Evolutionary conservation across 495 filamentous ascomycete species (phyloP).

Genomic region (Aspergillus cavernicola): DNA sequence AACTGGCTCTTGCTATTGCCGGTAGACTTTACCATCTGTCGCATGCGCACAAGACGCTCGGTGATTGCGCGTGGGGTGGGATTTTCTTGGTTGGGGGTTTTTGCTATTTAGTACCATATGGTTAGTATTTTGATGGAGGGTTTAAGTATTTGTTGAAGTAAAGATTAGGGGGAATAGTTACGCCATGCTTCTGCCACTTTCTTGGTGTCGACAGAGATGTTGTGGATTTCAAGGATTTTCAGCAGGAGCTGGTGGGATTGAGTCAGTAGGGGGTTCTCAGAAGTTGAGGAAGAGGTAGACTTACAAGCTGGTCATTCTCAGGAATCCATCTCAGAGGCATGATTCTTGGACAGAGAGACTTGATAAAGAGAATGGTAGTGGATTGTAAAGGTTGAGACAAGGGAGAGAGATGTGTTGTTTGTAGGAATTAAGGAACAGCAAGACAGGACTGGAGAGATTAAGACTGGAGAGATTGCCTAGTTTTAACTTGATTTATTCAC

Average conservation of each 20-base stretch:
- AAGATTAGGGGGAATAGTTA: constrained; percentile 26
- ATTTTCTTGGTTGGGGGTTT: constrained; percentile 16
- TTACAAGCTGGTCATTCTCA: constrained; percentile 39
- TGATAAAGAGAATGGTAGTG: not conserved
- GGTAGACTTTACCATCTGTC: constrained; percentile 19
- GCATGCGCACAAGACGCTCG: constrained; percentile 45
- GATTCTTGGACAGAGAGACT: not conserved
- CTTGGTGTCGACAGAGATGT: constrained; percentile 35
- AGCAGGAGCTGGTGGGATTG: constrained; percentile 38
- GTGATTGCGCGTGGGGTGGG: constrained; percentile 48
- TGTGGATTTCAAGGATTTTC: constrained; percentile 45
- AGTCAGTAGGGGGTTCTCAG: not conserved
- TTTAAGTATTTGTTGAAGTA: not conserved
- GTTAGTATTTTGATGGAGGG: not conserved
- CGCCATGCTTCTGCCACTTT: constrained; percentile 43
- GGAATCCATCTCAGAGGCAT: constrained; percentile 45
- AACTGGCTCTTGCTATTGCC: constrained; percentile 12
- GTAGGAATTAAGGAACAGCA: no score
- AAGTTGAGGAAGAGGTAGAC: not conserved
- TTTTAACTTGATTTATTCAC: no score
- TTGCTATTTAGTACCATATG: constrained; percentile 17
- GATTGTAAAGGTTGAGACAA: not conserved
- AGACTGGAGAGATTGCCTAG: not conserved
- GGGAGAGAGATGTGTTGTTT: no score
- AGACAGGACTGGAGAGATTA: no score